Evolutionary conservation across 2,329 filamentous ascomycete genomes (phyloP).

Genomic region (Fusarium stilboides): DNA sequence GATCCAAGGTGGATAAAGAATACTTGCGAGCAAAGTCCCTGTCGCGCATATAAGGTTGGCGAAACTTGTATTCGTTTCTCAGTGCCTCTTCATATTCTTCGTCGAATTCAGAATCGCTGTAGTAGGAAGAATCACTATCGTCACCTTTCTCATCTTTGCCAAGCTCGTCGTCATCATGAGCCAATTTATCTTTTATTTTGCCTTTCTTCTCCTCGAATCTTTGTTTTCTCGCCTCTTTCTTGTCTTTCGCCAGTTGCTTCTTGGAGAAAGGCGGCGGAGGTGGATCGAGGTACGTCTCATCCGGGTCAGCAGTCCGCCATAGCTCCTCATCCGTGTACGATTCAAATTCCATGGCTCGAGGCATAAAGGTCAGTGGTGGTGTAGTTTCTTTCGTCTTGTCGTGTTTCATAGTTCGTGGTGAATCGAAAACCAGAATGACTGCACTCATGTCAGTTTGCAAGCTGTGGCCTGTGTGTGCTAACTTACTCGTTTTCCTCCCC

Average conservation of each 20-base stretch:
- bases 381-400: slow-evolving; percentile 34
- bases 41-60: slow-evolving; percentile 40
- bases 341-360: slow-evolving; percentile 50
- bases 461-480: neutral
- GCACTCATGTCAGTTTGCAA: slow-evolving; percentile 9
- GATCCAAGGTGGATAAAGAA: slow-evolving; percentile 40
- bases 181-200: neutral
- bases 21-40: slow-evolving; percentile 52
- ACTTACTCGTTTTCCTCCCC: slow-evolving; percentile 39
- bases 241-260: slow-evolving; percentile 11
- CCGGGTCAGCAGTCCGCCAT: slow-evolving; percentile 46
- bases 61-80: slow-evolving; percentile 15
- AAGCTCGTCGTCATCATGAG: neutral
- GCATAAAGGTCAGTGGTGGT: slow-evolving; percentile 51
- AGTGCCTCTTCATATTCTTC: slow-evolving; percentile 12
- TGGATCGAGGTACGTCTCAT: slow-evolving; percentile 49
- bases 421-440: slow-evolving; percentile 49
- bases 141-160: slow-evolving; percentile 25
- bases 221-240: slow-evolving; percentile 29
- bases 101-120: slow-evolving; percentile 25
- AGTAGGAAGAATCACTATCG: slow-evolving; percentile 10
- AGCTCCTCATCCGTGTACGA: slow-evolving; percentile 50
- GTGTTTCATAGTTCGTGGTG: slow-evolving; percentile 43
- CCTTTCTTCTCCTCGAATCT: slow-evolving; percentile 19
- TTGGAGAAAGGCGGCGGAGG: slow-evolving; percentile 36